A percentile compares a stretch with the other conserved stretches of the same genome.
phyloP scores from a whole-genome alignment of 805 yeast genomes.

The Suhomyces prunicola region DNA sequence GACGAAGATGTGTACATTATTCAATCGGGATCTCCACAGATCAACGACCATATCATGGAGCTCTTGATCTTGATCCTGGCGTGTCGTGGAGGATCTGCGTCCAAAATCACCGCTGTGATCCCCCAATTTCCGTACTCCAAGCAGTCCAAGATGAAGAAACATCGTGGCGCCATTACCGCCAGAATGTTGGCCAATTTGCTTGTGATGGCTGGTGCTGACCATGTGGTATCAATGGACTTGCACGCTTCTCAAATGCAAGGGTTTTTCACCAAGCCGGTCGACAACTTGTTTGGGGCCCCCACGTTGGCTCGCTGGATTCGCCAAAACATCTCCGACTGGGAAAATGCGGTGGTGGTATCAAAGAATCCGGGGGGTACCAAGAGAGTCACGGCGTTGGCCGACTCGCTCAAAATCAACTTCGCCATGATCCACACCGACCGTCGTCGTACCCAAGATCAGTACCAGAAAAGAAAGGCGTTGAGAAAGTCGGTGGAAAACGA shows the following conservation, averaged over 20 bases:
- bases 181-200: constrained; percentile 94
- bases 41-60: constrained; percentile 96
- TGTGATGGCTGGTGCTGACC: constrained; percentile 99
- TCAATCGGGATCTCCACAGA: constrained; percentile 84
- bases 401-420: constrained; percentile 88
- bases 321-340: constrained; percentile 81
- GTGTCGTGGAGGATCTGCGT: constrained; percentile 98
- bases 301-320: constrained; percentile 94
- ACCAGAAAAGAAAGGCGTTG: constrained; percentile 37
- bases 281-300: constrained; percentile 94
- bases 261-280: constrained; percentile 95
- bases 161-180: constrained; percentile 98
- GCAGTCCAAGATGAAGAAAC: constrained; percentile 98
- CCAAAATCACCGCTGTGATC: constrained; percentile 91
- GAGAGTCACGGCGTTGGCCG: constrained; percentile 97
- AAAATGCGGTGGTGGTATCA: constrained; percentile 92
- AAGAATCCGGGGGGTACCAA: constrained; percentile 99
- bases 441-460: constrained; percentile 76
- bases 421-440: constrained; percentile 99
- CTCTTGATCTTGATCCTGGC: constrained; percentile 88
- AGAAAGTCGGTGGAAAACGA: constrained; percentile 37
- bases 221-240: constrained; percentile 94
- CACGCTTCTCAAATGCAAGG: constrained; percentile 99
- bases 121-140: constrained; percentile 98
- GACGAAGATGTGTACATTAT: constrained; percentile 94